phyloP scores from a whole-genome alignment of 2,329 filamentous ascomycete genomes.

The Orbilia oligospora region DNA sequence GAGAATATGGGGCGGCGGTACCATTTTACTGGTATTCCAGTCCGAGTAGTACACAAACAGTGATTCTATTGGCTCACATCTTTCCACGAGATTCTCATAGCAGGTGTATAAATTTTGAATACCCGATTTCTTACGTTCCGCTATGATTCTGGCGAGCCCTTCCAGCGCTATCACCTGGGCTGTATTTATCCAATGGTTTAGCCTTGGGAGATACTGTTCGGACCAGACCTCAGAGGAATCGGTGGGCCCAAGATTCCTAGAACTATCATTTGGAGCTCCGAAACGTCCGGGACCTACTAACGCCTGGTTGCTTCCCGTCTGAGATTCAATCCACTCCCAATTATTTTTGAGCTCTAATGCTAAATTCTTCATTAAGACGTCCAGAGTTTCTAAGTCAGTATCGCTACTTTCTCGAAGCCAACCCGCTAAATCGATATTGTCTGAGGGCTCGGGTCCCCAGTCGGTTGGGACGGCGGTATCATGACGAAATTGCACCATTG shows the following conservation, averaged over 20 bases:
- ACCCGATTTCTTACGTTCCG: slow-evolving; percentile 4
- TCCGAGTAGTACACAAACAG: slow-evolving; percentile 14
- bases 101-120: not conserved
- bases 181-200: slow-evolving; percentile 22
- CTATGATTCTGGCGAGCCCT: not conserved
- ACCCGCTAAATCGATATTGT: not conserved
- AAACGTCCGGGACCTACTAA: not conserved
- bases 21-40: not conserved
- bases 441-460: not conserved
- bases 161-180: not conserved
- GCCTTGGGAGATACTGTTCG: slow-evolving; percentile 1
- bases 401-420: not conserved
- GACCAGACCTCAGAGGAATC: slow-evolving; percentile 30
- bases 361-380: not conserved
- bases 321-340: not conserved
- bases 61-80: not conserved
- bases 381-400: not conserved
- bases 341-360: not conserved
- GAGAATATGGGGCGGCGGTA: not conserved
- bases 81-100: not conserved
- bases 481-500: not conserved
- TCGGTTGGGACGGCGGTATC: not conserved
- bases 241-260: not conserved
- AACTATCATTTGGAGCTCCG: not conserved
- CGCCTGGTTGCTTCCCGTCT: no score